Conservation (phyloP, 768 basidiomycete genomes). For the Neoboletus magnificus region DNA sequence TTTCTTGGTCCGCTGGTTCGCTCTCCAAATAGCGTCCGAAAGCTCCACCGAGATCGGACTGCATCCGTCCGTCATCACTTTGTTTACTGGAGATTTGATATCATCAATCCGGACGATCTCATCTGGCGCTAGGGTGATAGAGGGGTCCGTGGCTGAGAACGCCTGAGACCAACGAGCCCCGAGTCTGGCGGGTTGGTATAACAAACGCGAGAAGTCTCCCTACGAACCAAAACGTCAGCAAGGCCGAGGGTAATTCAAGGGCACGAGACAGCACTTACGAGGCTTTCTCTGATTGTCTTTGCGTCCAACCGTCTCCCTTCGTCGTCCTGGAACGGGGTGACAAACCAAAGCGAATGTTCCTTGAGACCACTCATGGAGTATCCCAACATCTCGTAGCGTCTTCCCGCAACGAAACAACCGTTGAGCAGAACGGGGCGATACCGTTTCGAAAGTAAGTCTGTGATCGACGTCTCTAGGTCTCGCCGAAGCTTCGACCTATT, state of each 20-base stretch:
- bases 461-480: slow-evolving; percentile 31
- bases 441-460: slow-evolving; percentile 30
- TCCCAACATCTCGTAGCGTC: slow-evolving; percentile 44
- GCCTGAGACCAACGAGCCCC: slow-evolving; percentile 55
- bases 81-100: slow-evolving; percentile 23
- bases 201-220: slow-evolving; percentile 40
- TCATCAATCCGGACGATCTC: slow-evolving; percentile 36
- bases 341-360: slow-evolving; percentile 49
- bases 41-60: slow-evolving; percentile 43
- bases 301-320: slow-evolving; percentile 25
- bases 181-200: slow-evolving; percentile 42
- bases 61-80: slow-evolving; percentile 51
- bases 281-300: slow-evolving; percentile 28
- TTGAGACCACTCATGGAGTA: slow-evolving; percentile 54
- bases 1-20: slow-evolving; percentile 30
- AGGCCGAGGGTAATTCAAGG: neutral
- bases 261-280: slow-evolving; percentile 25
- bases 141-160: slow-evolving; percentile 51
- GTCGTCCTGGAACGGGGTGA: slow-evolving; percentile 38
- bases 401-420: slow-evolving; percentile 41
- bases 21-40: slow-evolving; percentile 34
- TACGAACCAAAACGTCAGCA: slow-evolving; percentile 14
- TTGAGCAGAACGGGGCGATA: slow-evolving; percentile 33
- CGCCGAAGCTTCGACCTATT: slow-evolving; percentile 36
- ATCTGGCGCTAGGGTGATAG: slow-evolving; percentile 33